Base-by-base conservation (phyloP, 306 rosid species). In the Gynostemma pentaphyllum region DNA sequence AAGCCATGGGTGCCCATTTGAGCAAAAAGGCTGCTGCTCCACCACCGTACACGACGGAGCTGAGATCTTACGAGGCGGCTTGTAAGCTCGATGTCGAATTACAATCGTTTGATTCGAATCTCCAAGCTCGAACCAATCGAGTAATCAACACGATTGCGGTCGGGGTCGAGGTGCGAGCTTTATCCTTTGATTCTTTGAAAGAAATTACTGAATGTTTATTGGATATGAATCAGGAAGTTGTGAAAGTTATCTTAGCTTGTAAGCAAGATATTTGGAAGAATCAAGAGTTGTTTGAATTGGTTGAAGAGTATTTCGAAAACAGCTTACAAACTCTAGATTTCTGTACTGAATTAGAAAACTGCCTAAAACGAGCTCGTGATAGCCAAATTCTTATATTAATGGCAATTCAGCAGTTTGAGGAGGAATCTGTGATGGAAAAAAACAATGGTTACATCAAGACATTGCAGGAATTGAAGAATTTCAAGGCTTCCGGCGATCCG, bases 171-270 rank as follows among this genome's bases (percentile, higher is more conserved):
- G 96, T 88, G 50, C 89, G 95, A 26, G 79, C 95, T 4, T 87
- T 91, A 62, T 91, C 98, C 0, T 85, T 91, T 6, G 92, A 85
- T 45, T 91, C 96, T 5, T 74, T 91, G 3, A 88, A 85, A 55
- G 85, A 86, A 69, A 75, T 88, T 69, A 91, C 96, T 0, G 95
- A 72, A 64, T 91, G 98, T 55, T 90, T 91, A 2, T 57, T 91
- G 55, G 98, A 88, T 68, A 88, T 91, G 96, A 91, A 91, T 56
- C 98, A 91, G 63, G 98, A 91, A 60, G 96, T 91, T 63, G 96
- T 91, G 2, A 88, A 79, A 34, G 92, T 91, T 2, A 88, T 91
- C 75, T 75, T 91, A 71, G 92, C 84, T 28, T 91, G 95, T 86
- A 91, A 91, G 85, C 81, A 86, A 74, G 98, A 91, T 41, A 88